Base-by-base conservation (phyloP, 164 flowering plant genomes). In the Taxillus chinensis region DNA sequence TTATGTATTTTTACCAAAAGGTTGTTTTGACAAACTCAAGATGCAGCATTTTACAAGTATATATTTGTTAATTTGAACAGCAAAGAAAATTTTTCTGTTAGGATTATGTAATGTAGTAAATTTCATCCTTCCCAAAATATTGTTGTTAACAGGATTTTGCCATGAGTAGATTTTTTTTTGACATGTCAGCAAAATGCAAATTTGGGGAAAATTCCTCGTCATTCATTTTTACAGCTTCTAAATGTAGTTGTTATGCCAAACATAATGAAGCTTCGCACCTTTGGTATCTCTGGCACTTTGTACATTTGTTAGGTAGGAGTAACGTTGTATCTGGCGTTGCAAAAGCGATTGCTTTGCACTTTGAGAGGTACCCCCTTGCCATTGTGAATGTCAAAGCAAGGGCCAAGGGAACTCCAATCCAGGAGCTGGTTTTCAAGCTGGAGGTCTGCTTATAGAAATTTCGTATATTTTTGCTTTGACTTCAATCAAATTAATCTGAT, bases 331-430 rank as follows among this genome's bases (percentile, higher is more conserved):
- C 80, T 57, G 98, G 97, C 27, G 81, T 93, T 45, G 98, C 98
- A 42, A 87, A 82, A 78, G 63, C 89, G 50, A 82, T 93, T 70
- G 86, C 71, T 69, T 68, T 64, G 3, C 98, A 93, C 78, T 93
- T 93, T 63, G 41, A 71, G 76, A 93, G 74, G 79, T 67, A 89
- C 62, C 86, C 92, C 67, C 88, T 90, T 40, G 98, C 96, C 49
- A 86, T 93, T 52, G 98, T 93, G 57, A 90, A 80, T 70, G 82
- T 93, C 66, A 93, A 93, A 75, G 97, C 96, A 68, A 77, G 98
- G 75, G 96, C 97, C 39, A 84, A 93, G 76, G 98, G 97, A 41
- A 90, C 97, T 39, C 89, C 97, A 15, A 74, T 82, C 43, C 90
- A 79, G 67, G 96, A 93, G 67, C 71, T 93, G 73, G 79, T 86